These are phyloP conservation scores for Cornus florida DNA, from an alignment of 148 eudicot species.

Conservation along the genomic window DNA sequence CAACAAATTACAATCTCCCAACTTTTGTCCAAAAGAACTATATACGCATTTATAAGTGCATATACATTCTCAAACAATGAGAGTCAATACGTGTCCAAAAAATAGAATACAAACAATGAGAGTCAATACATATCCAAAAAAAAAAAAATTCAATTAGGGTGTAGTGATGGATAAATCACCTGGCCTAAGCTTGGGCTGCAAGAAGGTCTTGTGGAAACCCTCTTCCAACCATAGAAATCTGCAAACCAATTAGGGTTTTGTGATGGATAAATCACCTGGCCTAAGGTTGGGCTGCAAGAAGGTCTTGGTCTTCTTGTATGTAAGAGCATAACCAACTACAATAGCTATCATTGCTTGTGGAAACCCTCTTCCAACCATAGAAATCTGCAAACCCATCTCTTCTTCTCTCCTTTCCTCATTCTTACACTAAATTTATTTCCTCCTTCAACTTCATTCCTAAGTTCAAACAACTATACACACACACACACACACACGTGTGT, in stretches of 20 bases:
- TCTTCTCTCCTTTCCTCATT: slow-evolving; percentile 11
- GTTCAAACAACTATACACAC: too few species aligned
- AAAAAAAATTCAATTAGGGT: too few species aligned
- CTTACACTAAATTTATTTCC: slow-evolving; percentile 1
- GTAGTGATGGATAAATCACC: slow-evolving; percentile 36
- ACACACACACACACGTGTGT: too few species aligned
- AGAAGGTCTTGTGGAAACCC: slow-evolving; percentile 58
- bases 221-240: neutral
- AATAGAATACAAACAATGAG: too few species aligned
- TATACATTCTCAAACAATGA: too few species aligned
- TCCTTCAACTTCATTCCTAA: slow-evolving; percentile 25
- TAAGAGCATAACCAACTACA: slow-evolving; percentile 90
- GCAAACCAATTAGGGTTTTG: neutral
- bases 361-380: slow-evolving; percentile 26
- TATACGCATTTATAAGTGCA: too few species aligned
- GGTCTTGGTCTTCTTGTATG: slow-evolving; percentile 85
- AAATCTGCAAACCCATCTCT: slow-evolving; percentile 4
- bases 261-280: slow-evolving; percentile 58
- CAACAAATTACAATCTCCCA: too few species aligned
- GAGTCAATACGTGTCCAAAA: too few species aligned
- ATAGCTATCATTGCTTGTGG: slow-evolving; percentile 35
- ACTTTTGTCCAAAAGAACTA: neutral
- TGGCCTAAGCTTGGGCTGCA: slow-evolving; percentile 86
- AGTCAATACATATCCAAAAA: too few species aligned
- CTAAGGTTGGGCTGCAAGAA: slow-evolving; percentile 81